phyloP scores from a whole-genome alignment of 495 filamentous ascomycete species.

The Aspergillus carlsbadensis region DNA sequence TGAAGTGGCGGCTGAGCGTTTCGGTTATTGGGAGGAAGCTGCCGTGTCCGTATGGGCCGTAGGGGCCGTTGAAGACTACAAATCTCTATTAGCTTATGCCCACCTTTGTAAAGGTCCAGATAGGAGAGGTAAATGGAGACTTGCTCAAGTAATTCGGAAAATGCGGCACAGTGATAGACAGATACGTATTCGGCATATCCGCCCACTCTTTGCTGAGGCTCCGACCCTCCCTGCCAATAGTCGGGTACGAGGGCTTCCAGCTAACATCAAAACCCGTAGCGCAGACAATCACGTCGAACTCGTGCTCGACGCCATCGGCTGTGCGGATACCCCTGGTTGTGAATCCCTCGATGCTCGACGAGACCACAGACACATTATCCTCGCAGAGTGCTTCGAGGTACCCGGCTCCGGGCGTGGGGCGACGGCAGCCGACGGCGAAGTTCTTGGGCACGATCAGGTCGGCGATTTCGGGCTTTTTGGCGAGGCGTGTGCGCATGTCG shows the following conservation, averaged over 20 bases:
- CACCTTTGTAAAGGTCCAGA: no score
- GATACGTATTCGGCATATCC: slow-evolving; percentile 43
- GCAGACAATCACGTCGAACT: slow-evolving; percentile 31
- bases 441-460: slow-evolving; percentile 43
- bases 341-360: slow-evolving; percentile 20
- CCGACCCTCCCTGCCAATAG: slow-evolving; percentile 30
- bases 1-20: background rate
- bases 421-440: slow-evolving; percentile 40
- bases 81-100: no score
- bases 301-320: slow-evolving; percentile 28
- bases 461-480: slow-evolving; percentile 43
- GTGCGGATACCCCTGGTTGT: slow-evolving; percentile 28
- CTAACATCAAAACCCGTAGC: slow-evolving; percentile 40
- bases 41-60: background rate
- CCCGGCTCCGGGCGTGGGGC: slow-evolving; percentile 33
- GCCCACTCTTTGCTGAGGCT: slow-evolving; percentile 33
- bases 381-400: slow-evolving; percentile 18
- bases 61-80: background rate
- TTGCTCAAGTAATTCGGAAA: slow-evolving; percentile 57
- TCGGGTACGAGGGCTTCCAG: slow-evolving; percentile 32
- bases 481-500: slow-evolving; percentile 37
- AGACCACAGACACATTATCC: slow-evolving; percentile 13
- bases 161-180: slow-evolving; percentile 47
- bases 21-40: background rate
- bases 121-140: no score